Evolutionary conservation across 1,284 basidiomycete genomes (phyloP), one percentile per base, ranked within the genome.

Genomic region (Cystobasidium slooffiae): DNA sequence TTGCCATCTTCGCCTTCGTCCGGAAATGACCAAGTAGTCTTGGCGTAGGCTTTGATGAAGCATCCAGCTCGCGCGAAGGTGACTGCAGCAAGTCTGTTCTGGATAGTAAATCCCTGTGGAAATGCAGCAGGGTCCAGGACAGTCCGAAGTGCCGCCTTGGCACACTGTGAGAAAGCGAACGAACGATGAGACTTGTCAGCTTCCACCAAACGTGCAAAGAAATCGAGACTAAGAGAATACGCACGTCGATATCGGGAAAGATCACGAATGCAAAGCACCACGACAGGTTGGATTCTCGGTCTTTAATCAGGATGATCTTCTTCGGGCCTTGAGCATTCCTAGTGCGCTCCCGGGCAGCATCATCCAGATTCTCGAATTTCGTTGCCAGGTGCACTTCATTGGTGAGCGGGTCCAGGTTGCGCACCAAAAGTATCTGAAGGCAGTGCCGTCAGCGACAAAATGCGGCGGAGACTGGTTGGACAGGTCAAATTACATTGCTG

Each of bases 191-290:
- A 14, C 12, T 14, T 20, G n/a, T 56, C 39, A 16, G 37, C n/a
- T 12, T 14, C 16, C n/a, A 24, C 10, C 6, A 16, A 61, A 37
- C 12, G 16, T 58, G 41, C 43, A 70, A 31, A 41, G 67, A 61
- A 47, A 16, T 20, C 24, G 39, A 8, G 31, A 20, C 37, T 18
- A 14, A 2, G 1, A 55, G 0, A 3, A 41, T n/a, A 65, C 75
- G 41, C 82, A 94, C 93, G 85, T 90, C 88, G 7, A 89, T 82
- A 76, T 94, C 91, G 41, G 91, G 85, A 79, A 96, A 92, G 80
- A 97, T 93, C 14, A 95, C 91, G 80, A 97, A 97, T 0, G 91
- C 89, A 81, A 94, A 95, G 16, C 94, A 92, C 86, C 92, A 94
- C 80, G 91, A 92, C 1, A 88, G 88, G 84, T 90, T 86, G 0